Percentiles rank a stretch among this genome's conserved stretches.
These are phyloP conservation scores for Moesziomyces antarcticus DNA, from an alignment of 1,284 basidiomycete species.

Conservation along the genomic window DNA sequence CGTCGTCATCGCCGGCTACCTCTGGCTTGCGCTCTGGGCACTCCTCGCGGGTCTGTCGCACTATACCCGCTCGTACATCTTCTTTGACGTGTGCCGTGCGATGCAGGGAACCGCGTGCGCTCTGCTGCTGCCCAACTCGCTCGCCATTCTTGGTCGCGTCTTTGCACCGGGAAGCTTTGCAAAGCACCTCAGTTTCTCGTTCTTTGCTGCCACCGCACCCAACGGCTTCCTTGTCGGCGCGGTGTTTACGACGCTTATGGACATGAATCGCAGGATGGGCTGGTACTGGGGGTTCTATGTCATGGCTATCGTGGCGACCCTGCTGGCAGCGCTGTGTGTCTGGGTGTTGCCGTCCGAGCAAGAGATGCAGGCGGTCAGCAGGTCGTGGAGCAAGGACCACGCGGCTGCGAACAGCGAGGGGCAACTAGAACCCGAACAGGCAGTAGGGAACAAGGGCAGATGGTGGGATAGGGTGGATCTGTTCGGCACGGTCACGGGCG, in stretches of 20 bases:
- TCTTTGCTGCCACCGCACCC: constrained; percentile 54
- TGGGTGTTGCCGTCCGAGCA: constrained; percentile 44
- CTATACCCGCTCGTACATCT: constrained; percentile 44
- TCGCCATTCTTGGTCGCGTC: constrained; percentile 52
- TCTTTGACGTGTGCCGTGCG: constrained; percentile 57
- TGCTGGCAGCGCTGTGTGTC: constrained; percentile 25
- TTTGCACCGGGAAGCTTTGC: constrained; percentile 37
- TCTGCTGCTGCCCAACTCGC: constrained; percentile 49
- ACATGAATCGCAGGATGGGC: constrained; percentile 14
- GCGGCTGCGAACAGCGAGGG: background rate
- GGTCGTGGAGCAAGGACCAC: constrained; percentile 11
- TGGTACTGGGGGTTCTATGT: constrained; percentile 59
- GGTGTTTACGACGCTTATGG: constrained; percentile 37
- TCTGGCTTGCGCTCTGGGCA: constrained; percentile 33
- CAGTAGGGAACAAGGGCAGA: background rate
- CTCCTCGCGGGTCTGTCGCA: constrained; percentile 46
- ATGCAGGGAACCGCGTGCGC: constrained; percentile 55
- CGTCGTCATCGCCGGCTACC: constrained; percentile 48
- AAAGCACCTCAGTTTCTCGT: constrained; percentile 47
- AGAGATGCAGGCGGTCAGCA: constrained; percentile 33
- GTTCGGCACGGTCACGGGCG: constrained; percentile 48
- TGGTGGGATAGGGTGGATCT: constrained; percentile 40
- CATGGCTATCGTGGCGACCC: constrained; percentile 30
- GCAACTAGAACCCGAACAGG: background rate
- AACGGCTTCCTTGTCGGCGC: constrained; percentile 56